Conservation (phyloP, 371 early-diverging fungal species). For the Mucor velutinosus region DNA sequence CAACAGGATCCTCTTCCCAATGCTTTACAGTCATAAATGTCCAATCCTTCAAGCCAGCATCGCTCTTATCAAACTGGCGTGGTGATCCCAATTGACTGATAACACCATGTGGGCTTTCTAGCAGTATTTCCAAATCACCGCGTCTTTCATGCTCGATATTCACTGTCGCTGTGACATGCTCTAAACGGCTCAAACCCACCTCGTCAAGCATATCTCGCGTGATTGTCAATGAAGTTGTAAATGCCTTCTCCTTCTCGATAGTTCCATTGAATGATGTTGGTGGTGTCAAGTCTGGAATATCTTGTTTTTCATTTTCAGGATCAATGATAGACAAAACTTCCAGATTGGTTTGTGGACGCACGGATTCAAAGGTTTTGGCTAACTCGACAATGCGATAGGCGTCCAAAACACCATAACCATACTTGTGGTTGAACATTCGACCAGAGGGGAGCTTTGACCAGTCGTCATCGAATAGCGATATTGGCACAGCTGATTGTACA, state of each 20-base stretch:
- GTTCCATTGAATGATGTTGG: constrained; percentile 47
- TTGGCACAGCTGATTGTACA: constrained; percentile 76
- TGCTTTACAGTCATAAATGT: constrained; percentile 95
- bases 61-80: constrained; percentile 67
- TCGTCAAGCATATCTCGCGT: constrained; percentile 48
- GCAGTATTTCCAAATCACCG: constrained; percentile 80
- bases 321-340: constrained; percentile 45
- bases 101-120: constrained; percentile 73
- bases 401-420: constrained; percentile 90
- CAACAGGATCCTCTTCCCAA: constrained; percentile 87
- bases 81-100: constrained; percentile 71
- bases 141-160: constrained; percentile 75
- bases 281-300: constrained; percentile 44
- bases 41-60: constrained; percentile 82
- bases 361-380: constrained; percentile 61
- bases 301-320: constrained; percentile 17
- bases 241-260: constrained; percentile 24
- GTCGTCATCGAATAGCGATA: constrained; percentile 62
- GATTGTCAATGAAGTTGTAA: constrained; percentile 42
- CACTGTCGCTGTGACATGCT: constrained; percentile 86
- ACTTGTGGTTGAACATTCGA: constrained; percentile 86
- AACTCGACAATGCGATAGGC: constrained; percentile 77
- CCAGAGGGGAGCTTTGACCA: constrained; percentile 68
- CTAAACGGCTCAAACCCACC: constrained; percentile 60
- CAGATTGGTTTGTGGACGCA: constrained; percentile 63